Evolutionary conservation across 306 rosid species (phyloP), one percentile per base, ranked within the genome.

Genomic region (Mimosa bimucronata): DNA sequence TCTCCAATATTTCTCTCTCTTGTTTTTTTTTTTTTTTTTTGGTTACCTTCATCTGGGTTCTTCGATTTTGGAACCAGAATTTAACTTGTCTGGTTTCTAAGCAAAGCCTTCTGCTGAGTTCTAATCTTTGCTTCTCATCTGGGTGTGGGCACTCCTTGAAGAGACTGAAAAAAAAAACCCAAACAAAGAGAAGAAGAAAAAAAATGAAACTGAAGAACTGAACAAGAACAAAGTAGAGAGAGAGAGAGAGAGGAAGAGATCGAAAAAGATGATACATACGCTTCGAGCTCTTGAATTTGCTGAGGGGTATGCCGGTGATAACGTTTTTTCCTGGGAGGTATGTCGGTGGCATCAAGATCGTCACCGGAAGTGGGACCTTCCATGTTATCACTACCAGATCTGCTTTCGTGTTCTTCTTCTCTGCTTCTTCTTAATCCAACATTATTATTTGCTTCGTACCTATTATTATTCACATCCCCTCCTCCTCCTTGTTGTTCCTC

Each of bases 271-370:
- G 4, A 31, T 34, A 74, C 78, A 68, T 90, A 95, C 98, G 92
- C 12, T 95, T 92, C 98, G 41, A 95, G 98, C 30, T 95, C 98
- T 91, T 95, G 98, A 77, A 95, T 95, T 82, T 95, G 98, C 78
- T 95, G 95, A 78, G 97, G 98, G 11, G 98, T 95, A 85, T 95
- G 98, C 84, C 98, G 95, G 92, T 92, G 98, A 86, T 95, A 95
- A 0, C 98, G 88, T 52, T 92, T 95, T 53, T 95, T 95, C 28
- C 92, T 85, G 1, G 94, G 91, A 42, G 86, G 98, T 4, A 88
- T 84, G 85, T 96, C 98, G 80, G 91, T 84, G 21, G 92, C 99
- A 71, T 93, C 99, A 28, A 83, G 97, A 62, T 96, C 98, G 65
- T 95, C 98, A 65, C 98, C 97, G 18, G 98, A 95, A 66, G 77